phyloP scores from a whole-genome alignment of 106 monocot genomes.

The Apostasia ramifera region DNA sequence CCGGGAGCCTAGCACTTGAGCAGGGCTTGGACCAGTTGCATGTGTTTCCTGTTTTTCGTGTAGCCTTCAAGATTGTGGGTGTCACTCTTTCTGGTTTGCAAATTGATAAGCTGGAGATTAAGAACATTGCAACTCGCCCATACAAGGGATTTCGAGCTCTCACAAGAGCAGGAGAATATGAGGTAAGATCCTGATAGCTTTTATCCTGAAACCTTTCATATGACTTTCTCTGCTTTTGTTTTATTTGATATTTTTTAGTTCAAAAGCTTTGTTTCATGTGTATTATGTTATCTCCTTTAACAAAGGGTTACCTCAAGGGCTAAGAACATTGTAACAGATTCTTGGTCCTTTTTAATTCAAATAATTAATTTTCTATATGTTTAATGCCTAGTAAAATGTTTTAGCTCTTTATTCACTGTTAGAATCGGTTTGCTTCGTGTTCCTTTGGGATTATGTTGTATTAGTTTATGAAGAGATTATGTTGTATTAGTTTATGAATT shows the following conservation, averaged over 20 bases:
- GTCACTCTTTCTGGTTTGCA: constrained; percentile 75
- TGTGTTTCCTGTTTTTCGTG: constrained; percentile 49
- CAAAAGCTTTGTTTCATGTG: neutral
- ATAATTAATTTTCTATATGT: too few relatives aligned
- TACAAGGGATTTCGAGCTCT: constrained; percentile 91
- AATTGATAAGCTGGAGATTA: constrained; percentile 72
- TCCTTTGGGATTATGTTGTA: too few relatives aligned
- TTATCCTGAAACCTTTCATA: neutral
- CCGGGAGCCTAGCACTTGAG: constrained; percentile 61
- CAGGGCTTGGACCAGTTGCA: constrained; percentile 53
- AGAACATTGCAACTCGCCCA: constrained; percentile 42
- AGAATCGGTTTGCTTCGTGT: too few relatives aligned
- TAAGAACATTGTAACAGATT: too few relatives aligned
- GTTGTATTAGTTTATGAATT: too few relatives aligned
- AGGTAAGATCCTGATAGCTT: constrained; percentile 55
- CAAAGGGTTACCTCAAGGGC: neutral
- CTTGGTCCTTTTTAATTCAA: too few relatives aligned
- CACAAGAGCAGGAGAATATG: constrained; percentile 76
- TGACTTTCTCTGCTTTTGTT: neutral
- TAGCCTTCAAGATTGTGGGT: constrained; percentile 89
- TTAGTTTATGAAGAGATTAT: too few relatives aligned
- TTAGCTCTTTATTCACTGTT: too few relatives aligned
- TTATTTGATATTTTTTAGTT: neutral
- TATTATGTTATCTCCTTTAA: neutral
- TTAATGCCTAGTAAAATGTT: too few relatives aligned